Conservation (phyloP, 2,329 filamentous ascomycete species). For the Clarireedia sp. region DNA sequence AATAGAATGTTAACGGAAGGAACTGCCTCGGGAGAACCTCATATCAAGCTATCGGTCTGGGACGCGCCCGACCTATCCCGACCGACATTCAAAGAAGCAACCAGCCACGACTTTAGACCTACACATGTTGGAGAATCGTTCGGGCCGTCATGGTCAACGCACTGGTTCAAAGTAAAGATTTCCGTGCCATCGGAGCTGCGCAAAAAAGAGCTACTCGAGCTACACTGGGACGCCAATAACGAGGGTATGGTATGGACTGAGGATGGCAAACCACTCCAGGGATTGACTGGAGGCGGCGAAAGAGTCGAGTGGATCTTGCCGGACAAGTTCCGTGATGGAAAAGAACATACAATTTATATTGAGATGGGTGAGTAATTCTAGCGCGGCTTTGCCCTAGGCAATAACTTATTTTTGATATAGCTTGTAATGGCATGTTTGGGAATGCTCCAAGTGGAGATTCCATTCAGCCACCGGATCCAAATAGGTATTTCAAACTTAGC, state of each 20-base stretch:
- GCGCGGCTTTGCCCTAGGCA: not conserved
- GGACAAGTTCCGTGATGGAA: conserved; percentile 69
- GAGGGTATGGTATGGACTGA: conserved; percentile 93
- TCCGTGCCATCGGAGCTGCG: conserved; percentile 66
- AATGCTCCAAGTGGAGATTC: conserved; percentile 76
- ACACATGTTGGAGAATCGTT: conserved; percentile 72
- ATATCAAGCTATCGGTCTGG: conserved; percentile 82
- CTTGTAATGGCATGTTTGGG: conserved; percentile 97
- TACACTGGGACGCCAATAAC: conserved; percentile 92
- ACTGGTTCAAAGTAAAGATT: conserved; percentile 87
- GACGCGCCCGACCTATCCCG: conserved; percentile 70
- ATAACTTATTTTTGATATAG: conserved; percentile 29
- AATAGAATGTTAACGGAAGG: conserved; percentile 65
- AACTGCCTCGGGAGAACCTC: conserved; percentile 55
- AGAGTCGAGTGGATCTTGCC: conserved; percentile 88
- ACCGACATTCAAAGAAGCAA: conserved; percentile 79
- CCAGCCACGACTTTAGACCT: conserved; percentile 63
- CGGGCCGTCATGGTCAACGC: conserved; percentile 92
- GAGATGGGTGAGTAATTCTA: conserved; percentile 56
- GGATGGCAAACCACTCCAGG: conserved; percentile 83
- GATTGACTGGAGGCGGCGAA: conserved; percentile 83
- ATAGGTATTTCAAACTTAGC: conserved; percentile 68
- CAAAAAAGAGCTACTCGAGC: conserved; percentile 76
- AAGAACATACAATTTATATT: conserved; percentile 84
- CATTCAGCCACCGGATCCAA: conserved; percentile 82